These are phyloP conservation scores for Thuidium tamariscinum DNA, from an alignment of 225 moss, liverwort and hornwort genomes.

Conservation along the genomic window DNA sequence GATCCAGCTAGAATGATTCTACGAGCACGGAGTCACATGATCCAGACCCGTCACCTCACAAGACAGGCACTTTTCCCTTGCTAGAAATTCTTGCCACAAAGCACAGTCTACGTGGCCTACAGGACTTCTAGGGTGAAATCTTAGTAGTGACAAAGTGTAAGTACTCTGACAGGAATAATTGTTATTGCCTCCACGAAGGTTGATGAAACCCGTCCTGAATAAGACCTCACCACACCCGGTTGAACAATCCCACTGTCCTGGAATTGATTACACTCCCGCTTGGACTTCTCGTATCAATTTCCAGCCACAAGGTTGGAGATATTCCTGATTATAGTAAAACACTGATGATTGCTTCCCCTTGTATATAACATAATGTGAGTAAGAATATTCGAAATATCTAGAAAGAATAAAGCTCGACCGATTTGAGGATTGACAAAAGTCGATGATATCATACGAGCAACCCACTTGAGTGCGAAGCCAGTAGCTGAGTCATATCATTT, in stretches of 20 bases:
- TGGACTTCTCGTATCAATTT: slow-evolving; percentile 10
- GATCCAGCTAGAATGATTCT: not conserved
- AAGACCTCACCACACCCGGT: slow-evolving; percentile 43
- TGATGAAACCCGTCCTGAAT: not conserved
- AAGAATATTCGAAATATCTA: slow-evolving; percentile 1
- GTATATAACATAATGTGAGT: not conserved
- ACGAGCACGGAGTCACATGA: not conserved
- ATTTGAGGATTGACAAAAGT: not conserved
- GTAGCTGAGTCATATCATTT: slow-evolving; percentile 1
- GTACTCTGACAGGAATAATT: not conserved
- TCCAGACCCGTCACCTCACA: not conserved
- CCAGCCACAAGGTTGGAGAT: slow-evolving; percentile 13
- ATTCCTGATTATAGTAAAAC: not conserved
- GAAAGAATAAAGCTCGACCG: not conserved
- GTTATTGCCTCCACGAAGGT: slow-evolving; percentile 36
- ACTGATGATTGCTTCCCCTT: not conserved
- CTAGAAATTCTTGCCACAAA: not conserved
- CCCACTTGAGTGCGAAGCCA: not conserved
- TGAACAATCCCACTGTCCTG: slow-evolving; percentile 25
- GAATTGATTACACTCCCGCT: slow-evolving; percentile 35
- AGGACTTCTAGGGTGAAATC: not conserved
- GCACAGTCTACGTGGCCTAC: not conserved
- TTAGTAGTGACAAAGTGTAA: not conserved
- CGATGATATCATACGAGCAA: slow-evolving; percentile 1
- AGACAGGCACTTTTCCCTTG: not conserved